phyloP scores from a whole-genome alignment of 305 asterid species.

The Caryopteris hybrid region DNA sequence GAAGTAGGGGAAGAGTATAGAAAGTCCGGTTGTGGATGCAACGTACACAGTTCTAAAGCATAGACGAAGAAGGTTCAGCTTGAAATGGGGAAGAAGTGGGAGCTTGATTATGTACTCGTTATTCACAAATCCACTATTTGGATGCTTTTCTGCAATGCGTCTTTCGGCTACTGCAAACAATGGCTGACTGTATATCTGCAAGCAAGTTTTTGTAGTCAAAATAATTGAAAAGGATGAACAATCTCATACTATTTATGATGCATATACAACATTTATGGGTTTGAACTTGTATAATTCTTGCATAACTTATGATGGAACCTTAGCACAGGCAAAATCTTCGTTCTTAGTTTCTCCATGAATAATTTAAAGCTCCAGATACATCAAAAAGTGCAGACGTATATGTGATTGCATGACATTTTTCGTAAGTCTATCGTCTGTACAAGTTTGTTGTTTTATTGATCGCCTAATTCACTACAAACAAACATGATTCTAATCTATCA shows the following conservation, averaged over 20 bases:
- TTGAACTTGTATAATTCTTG: too few species aligned
- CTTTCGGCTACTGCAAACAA: conserved; percentile 47
- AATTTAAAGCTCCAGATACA: too few species aligned
- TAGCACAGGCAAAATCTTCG: too few species aligned
- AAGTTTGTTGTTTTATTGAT: not conserved
- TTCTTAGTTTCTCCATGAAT: not conserved
- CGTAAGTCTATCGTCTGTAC: not conserved
- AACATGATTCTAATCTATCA: not conserved
- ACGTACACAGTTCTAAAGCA: conserved; percentile 45
- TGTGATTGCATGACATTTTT: too few species aligned
- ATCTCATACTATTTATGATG: not conserved
- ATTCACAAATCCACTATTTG: conserved; percentile 31
- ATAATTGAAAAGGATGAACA: not conserved
- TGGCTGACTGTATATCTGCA: conserved; percentile 52
- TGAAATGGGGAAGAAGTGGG: conserved; percentile 40
- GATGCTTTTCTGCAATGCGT: conserved; percentile 30
- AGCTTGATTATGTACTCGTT: conserved; percentile 35
- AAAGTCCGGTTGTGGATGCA: conserved; percentile 41
- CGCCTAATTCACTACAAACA: not conserved
- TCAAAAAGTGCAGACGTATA: too few species aligned
- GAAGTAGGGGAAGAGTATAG: conserved; percentile 55
- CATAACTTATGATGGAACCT: too few species aligned
- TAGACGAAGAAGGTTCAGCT: conserved; percentile 43
- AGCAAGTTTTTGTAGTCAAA: not conserved
- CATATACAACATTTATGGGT: not conserved